Conservation (phyloP, 2,329 filamentous ascomycete genomes). For the Hyphodiscus sp. region DNA sequence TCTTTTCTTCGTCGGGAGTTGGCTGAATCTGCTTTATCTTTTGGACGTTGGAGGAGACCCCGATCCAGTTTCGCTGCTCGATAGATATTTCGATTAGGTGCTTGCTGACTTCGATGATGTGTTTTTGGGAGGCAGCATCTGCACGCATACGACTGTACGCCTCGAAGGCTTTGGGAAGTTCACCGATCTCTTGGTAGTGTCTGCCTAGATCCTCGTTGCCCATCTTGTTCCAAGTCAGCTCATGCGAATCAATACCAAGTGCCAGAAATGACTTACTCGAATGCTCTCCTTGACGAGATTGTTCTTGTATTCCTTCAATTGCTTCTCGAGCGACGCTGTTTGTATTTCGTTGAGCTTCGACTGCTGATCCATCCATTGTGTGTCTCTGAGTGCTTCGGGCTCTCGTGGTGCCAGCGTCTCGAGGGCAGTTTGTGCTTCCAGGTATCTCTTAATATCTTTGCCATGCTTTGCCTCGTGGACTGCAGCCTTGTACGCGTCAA, state of each 20-base stretch:
- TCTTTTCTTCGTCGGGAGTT: slow-evolving; percentile 38
- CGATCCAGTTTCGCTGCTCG: slow-evolving; percentile 71
- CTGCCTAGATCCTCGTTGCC: slow-evolving; percentile 87
- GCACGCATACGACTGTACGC: slow-evolving; percentile 83
- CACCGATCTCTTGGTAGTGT: slow-evolving; percentile 74
- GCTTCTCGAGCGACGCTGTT: slow-evolving; percentile 69
- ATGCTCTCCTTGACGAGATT: slow-evolving; percentile 98
- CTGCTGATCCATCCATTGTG: slow-evolving; percentile 66
- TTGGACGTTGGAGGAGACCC: slow-evolving; percentile 54
- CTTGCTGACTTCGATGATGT: slow-evolving; percentile 76
- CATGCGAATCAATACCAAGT: background rate
- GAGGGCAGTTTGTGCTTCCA: slow-evolving; percentile 60
- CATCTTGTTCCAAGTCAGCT: slow-evolving; percentile 54
- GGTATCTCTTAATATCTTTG: slow-evolving; percentile 66
- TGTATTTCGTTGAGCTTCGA: slow-evolving; percentile 62
- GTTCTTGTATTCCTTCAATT: slow-evolving; percentile 90
- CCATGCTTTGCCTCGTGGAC: slow-evolving; percentile 69
- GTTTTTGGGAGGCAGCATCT: slow-evolving; percentile 75
- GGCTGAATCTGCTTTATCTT: slow-evolving; percentile 54
- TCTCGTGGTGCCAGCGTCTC: slow-evolving; percentile 58
- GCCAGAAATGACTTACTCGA: slow-evolving; percentile 49
- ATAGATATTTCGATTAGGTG: slow-evolving; percentile 71
- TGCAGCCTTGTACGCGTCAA: slow-evolving; percentile 76
- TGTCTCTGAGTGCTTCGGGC: slow-evolving; percentile 59
- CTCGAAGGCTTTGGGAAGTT: slow-evolving; percentile 65